Evolutionary conservation across 2,329 filamentous ascomycete species (phyloP).

Genomic region (Cytospora mali): DNA sequence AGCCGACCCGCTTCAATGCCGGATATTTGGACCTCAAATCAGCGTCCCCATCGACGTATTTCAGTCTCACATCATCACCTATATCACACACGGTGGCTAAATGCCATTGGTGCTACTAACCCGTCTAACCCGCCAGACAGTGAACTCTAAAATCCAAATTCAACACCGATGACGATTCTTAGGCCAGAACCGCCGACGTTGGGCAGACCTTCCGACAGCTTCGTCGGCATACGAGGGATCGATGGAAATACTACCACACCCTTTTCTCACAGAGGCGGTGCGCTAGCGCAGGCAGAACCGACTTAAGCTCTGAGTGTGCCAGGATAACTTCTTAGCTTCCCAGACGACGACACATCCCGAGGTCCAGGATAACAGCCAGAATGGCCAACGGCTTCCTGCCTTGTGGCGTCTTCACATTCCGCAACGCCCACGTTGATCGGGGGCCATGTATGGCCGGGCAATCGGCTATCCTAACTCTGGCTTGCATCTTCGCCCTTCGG

Average conservation of each 20-base stretch:
- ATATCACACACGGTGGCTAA: conserved; percentile 9
- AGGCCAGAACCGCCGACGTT: background rate
- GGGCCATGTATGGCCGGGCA: background rate
- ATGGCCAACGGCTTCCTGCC: conserved; percentile 25
- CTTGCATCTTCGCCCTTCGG: background rate
- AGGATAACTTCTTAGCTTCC: conserved; percentile 7
- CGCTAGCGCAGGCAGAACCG: conserved; percentile 4
- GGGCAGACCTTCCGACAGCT: background rate
- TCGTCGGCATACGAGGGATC: conserved; percentile 6
- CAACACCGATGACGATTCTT: conserved; percentile 5
- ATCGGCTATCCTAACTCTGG: background rate
- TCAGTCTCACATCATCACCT: conserved; percentile 15
- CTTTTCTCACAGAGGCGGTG: background rate
- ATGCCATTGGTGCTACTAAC: conserved; percentile 9
- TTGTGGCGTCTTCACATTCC: conserved; percentile 32
- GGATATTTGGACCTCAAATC: background rate
- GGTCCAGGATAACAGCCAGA: too few relatives aligned
- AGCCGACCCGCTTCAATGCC: background rate
- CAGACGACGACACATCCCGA: conserved; percentile 5
- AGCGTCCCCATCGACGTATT: background rate
- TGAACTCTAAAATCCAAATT: background rate
- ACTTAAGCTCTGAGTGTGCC: conserved; percentile 18
- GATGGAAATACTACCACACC: conserved; percentile 13
- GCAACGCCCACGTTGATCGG: conserved; percentile 18
- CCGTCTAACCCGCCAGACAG: background rate